Percentiles rank a stretch among this genome's conserved stretches.
phyloP scores from a whole-genome alignment of 352 stramenopile species.

The Globisporangium parvum region DNA sequence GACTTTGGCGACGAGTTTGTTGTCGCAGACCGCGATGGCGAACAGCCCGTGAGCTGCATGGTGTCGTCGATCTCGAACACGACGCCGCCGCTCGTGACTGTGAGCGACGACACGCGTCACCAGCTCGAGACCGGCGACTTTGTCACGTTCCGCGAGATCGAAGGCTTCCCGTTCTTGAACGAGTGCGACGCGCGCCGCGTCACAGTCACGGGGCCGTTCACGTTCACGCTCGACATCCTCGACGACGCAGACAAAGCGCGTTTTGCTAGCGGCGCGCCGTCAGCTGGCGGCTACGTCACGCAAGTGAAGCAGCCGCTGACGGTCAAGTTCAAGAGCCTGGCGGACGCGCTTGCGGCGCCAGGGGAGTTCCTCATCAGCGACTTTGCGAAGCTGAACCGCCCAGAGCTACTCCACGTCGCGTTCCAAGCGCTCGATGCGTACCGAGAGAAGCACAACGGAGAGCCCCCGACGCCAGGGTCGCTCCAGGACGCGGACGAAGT shows the following conservation, averaged over 20 bases:
- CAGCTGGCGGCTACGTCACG: constrained; percentile 83
- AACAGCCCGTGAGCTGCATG: constrained; percentile 90
- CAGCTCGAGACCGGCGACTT: constrained; percentile 95
- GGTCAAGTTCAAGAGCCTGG: constrained; percentile 91
- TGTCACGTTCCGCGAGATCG: constrained; percentile 94
- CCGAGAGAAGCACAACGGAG: constrained; percentile 54
- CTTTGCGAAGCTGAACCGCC: constrained; percentile 96
- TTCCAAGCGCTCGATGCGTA: constrained; percentile 89
- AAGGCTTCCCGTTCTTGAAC: constrained; percentile 89
- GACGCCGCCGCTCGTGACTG: constrained; percentile 88
- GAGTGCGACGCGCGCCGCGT: constrained; percentile 55
- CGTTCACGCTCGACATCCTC: constrained; percentile 93
- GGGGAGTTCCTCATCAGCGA: constrained; percentile 96
- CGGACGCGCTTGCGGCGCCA: constrained; percentile 79
- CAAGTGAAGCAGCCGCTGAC: constrained; percentile 96
- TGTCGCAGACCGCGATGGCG: constrained; percentile 91
- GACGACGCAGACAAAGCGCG: constrained; percentile 61
- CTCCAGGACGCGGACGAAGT: constrained; percentile 83
- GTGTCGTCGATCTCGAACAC: constrained; percentile 91
- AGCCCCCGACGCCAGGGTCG: constrained; percentile 87
- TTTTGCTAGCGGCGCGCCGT: constrained; percentile 61
- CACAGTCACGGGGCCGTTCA: constrained; percentile 90
- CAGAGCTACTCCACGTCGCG: constrained; percentile 86
- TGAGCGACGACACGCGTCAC: constrained; percentile 97
- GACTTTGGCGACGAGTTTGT: constrained; percentile 96